These are phyloP conservation scores for Rauvolfia tetraphylla DNA, from an alignment of 257 asterid genomes.

Conservation along the genomic window DNA sequence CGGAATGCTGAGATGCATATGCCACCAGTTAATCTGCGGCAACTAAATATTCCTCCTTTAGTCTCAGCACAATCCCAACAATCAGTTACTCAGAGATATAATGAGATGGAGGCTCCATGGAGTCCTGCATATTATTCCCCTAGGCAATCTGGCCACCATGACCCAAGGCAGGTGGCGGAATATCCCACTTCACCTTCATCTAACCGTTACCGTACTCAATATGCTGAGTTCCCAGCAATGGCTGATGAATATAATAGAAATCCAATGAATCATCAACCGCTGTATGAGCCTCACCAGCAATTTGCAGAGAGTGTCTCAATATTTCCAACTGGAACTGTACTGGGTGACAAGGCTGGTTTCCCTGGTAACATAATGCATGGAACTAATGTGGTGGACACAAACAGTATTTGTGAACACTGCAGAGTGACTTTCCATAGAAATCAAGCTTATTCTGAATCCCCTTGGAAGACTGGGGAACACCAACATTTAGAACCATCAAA, in stretches of 20 bases:
- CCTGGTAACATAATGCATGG: constrained; percentile 69
- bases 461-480: constrained; percentile 61
- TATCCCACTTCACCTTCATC: constrained; percentile 91
- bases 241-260: constrained; percentile 62
- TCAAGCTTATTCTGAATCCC: constrained; percentile 54
- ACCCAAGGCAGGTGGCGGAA: constrained; percentile 65
- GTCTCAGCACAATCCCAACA: constrained; percentile 69
- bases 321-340: constrained; percentile 48
- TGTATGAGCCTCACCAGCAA: constrained; percentile 62
- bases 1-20: constrained; percentile 74
- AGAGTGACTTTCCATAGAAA: constrained; percentile 55
- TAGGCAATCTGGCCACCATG: constrained; percentile 57
- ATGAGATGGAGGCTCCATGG: constrained; percentile 95
- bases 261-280: constrained; percentile 39
- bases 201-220: constrained; percentile 50
- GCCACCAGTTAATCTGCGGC: constrained; percentile 62
- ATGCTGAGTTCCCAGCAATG: constrained; percentile 56
- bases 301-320: constrained; percentile 50
- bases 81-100: constrained; percentile 56
- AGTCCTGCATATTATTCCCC: constrained; percentile 95
- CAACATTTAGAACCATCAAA: constrained; percentile 48
- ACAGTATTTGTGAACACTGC: constrained; percentile 62
- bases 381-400: constrained; percentile 54
- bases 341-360: constrained; percentile 57
- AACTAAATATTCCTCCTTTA: constrained; percentile 66